Percentiles rank a stretch among this genome's conserved stretches.
These are phyloP conservation scores for Gynandropsis gynandra DNA, from an alignment of 345 rosid species.

Conservation along the genomic window DNA sequence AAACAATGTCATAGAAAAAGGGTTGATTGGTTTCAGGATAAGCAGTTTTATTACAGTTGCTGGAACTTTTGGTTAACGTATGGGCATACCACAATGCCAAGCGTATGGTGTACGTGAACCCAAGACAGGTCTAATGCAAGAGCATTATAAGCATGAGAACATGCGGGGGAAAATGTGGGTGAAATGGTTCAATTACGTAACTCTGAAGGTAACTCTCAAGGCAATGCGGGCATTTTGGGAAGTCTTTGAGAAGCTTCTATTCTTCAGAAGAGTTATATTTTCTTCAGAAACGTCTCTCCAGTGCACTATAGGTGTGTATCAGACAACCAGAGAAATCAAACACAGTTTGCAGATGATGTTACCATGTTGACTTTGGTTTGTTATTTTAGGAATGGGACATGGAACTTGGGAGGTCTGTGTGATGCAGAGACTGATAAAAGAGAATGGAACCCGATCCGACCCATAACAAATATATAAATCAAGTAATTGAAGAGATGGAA, in stretches of 20 bases:
- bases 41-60: conserved; percentile 62
- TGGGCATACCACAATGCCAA: conserved; percentile 99
- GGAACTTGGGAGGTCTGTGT: no score
- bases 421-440: conserved; percentile 59
- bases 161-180: conserved; percentile 82
- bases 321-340: not conserved
- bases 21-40: conserved; percentile 22
- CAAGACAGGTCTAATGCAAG: conserved; percentile 63
- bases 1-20: no score
- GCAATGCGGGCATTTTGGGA: no score
- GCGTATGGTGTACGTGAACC: conserved; percentile 75
- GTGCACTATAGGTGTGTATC: conserved; percentile 59
- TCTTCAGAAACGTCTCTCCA: conserved; percentile 69
- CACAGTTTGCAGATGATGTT: no score
- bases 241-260: no score
- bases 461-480: no score
- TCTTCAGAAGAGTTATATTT: no score
- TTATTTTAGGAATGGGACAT: no score
- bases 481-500: conserved; percentile 44
- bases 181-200: conserved; percentile 74
- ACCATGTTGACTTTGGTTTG: no score
- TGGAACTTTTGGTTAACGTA: conserved; percentile 85
- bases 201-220: no score
- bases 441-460: no score
- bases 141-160: conserved; percentile 55